Conservation (phyloP, 768 basidiomycete genomes). For the Mrakia frigida region DNA sequence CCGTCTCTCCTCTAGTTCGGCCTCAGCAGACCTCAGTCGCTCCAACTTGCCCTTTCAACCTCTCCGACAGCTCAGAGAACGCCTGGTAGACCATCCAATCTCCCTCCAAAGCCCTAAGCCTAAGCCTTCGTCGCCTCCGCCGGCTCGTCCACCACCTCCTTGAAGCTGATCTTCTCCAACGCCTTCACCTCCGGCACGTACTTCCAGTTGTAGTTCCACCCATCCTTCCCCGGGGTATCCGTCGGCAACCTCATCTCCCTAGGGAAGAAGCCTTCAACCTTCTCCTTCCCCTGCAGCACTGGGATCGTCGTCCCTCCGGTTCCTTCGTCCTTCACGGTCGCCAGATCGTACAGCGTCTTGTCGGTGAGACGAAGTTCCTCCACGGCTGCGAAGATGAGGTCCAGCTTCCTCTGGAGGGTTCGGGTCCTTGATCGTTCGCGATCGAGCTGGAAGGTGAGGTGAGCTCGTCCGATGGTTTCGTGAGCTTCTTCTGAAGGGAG, state of each 20-base stretch:
- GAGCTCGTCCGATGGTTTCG: constrained; percentile 23
- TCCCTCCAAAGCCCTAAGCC: background rate
- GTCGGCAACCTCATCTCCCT: constrained; percentile 29
- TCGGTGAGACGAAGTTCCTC: constrained; percentile 17
- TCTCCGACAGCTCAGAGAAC: background rate
- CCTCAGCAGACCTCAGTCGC: background rate
- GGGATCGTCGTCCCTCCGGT: constrained; percentile 1
- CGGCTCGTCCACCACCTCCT: background rate
- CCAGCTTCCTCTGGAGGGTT: background rate
- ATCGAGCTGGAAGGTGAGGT: background rate
- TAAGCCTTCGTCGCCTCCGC: background rate
- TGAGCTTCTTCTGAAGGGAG: constrained; percentile 19
- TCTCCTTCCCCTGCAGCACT: background rate
- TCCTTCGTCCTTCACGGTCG: constrained; percentile 6
- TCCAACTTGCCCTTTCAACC: background rate
- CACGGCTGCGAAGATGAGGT: constrained; percentile 14
- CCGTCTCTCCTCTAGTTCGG: background rate
- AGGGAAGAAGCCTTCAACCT: constrained; percentile 26
- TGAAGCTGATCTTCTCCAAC: background rate
- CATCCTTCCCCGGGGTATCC: constrained; percentile 20
- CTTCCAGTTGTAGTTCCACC: constrained; percentile 31
- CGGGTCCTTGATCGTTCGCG: background rate
- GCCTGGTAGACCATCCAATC: background rate
- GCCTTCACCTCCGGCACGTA: constrained; percentile 21
- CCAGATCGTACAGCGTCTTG: constrained; percentile 20